Evolutionary conservation across 106 monocot species (phyloP), one percentile per base, ranked within the genome.

Genomic region (Acanthochlamys bracteata): DNA sequence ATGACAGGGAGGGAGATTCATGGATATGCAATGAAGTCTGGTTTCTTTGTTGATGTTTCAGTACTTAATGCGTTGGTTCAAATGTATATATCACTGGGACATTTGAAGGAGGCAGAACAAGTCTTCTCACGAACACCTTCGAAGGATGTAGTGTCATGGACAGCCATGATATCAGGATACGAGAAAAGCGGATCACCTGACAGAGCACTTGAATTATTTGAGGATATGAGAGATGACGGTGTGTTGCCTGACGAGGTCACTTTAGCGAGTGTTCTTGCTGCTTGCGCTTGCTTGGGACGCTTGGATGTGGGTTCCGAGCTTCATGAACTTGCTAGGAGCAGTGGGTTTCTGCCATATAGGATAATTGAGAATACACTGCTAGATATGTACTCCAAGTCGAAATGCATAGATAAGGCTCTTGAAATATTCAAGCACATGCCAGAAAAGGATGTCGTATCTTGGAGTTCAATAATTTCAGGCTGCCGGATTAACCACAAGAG

Each of bases 151-250:
- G 81, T 96, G 20, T 78, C 95, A 11, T 96, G 95, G 95, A 96
- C 95, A 8, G 61, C 90, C 0, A 90, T 95, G 95, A 90, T 96
- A 69, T 90, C 87, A 25, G 82, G 90, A 17, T 90, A 82, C 26
- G 95, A 96, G 69, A 90, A 79, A 64, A 87, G 82, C 40, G 68
- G 74, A 0, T 74, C 55, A 4, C 82, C 90, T 1, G 74, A 73
- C 16, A 66, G 69, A 60, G 90, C 95, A 60, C 61, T 96, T 39
- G 75, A 87, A 51, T 24, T 82, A 20, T 95, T 73, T 42, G 58
- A 73, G 25, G 66, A 84, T 57, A 82, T 90, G 84, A 84, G 73
- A 67, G 23, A 41, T 0, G 69, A 75, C 12, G 60, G 74, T 40
- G 60, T 82, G 20, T 21, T 20, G 24, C 81, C 87, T 17, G 95